Percentiles rank a stretch among this genome's conserved stretches.
Evolutionary conservation across 169 alveolate genomes (phyloP).

Genomic region (Ichthyophthirius multifiliis): DNA sequence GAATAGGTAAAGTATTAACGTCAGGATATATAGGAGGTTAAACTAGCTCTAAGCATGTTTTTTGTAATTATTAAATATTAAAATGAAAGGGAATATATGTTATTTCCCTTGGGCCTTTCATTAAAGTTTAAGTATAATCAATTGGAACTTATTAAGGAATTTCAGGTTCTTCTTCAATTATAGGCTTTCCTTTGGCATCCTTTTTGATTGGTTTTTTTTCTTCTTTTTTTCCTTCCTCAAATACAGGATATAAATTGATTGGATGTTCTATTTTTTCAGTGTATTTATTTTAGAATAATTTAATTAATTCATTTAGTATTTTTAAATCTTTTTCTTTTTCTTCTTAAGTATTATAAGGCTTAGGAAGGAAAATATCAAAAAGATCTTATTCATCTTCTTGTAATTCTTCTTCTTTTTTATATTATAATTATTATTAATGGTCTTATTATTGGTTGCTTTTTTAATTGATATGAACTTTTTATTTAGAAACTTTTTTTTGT

Average conservation of each 20-base stretch:
- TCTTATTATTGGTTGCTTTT: conserved; percentile 1
- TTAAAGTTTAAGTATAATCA: conserved; percentile 42
- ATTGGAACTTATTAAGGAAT: conserved; percentile 46
- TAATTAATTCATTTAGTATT: background rate
- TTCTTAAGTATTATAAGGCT: conserved; percentile 1
- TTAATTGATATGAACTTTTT: conserved; percentile 4
- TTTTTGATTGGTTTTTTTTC: conserved; percentile 52
- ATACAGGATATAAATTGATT: conserved; percentile 30
- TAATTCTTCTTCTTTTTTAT: conserved; percentile 2
- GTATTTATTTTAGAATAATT: conserved; percentile 6
- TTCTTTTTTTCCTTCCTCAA: conserved; percentile 48
- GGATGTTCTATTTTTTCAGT: conserved; percentile 26
- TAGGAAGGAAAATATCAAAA: conserved; percentile 21
- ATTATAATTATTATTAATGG: background rate
- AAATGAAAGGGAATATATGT: conserved; percentile 34
- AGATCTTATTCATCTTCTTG: background rate
- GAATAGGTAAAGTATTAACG: conserved; percentile 78
- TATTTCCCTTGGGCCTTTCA: conserved; percentile 43
- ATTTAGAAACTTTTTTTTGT: no score
- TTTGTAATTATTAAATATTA: conserved; percentile 42
- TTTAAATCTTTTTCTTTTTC: background rate
- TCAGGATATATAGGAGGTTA: conserved; percentile 82
- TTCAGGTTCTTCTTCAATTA: conserved; percentile 64
- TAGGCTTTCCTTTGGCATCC: conserved; percentile 41
- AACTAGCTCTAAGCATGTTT: conserved; percentile 41